Evolutionary conservation across 768 basidiomycete genomes (phyloP), one percentile per base, ranked within the genome.

Genomic region (Leccinum ochraceum): DNA sequence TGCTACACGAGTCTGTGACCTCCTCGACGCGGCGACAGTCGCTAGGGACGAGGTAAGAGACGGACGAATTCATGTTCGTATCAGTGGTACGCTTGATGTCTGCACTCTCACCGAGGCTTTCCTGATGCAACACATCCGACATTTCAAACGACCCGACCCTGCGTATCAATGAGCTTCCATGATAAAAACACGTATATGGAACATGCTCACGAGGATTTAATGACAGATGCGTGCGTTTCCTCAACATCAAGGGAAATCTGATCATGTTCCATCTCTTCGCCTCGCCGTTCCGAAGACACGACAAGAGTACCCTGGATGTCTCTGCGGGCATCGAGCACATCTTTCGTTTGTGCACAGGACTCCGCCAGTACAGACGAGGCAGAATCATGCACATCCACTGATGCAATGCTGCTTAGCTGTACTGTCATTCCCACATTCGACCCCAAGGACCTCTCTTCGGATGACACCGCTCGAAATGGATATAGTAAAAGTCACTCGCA

Each of bases 401-500:
- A 13, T 26, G 20, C 8, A 24, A 34, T 13, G 13, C 54, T 34
- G n/a, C 26, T 36, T 44, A 2, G 32, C 22, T 60, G 58, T 4
- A 30, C n/a, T 6, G n/a, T 17, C 28, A 4, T 26, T 17, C 20
- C 20, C 1, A 6, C 13, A 49, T 63, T 46, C 13, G 37, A 55
- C 6, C 39, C 42, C 17, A 44, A 3, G 24, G 11, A 22, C 4
- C 14, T 17, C 24, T 54, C 34, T 22, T 46, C 6, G 7, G 65
- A 36, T 4, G 55, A 20, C 11, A 44, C 34, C n/a, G 4, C 46
- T 52, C 3, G 34, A 49, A 22, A 6, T 9, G 4, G 9, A n/a
- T 11, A 5, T 2, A 39, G 32, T 42, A 6, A 4, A 4, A 66
- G 72, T 64, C 56, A 74, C 73, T 54, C 44, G 65, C 83, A 85